phyloP scores from a whole-genome alignment of 2,329 filamentous ascomycete species.

The Penicillium sumatraense region DNA sequence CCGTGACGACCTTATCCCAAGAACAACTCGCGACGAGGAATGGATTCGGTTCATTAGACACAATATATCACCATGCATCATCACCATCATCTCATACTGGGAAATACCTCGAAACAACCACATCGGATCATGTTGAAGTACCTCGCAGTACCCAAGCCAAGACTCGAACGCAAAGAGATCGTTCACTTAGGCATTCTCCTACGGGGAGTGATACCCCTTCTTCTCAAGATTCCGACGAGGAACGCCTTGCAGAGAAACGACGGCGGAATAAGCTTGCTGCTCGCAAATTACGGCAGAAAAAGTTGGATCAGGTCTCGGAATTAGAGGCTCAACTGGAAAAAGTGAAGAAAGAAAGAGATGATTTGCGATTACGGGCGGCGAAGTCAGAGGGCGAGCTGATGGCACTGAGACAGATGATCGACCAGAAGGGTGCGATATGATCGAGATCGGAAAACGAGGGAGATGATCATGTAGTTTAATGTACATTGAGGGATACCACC shows the following conservation, averaged over 20 bases:
- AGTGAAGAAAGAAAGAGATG: constrained; percentile 9
- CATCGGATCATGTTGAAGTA: not conserved
- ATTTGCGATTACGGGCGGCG: constrained; percentile 7
- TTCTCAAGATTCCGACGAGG: constrained; percentile 11
- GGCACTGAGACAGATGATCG: constrained; percentile 10
- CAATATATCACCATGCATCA: not conserved
- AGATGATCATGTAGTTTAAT: not conserved
- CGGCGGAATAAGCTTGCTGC: constrained; percentile 10
- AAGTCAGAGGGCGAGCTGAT: constrained; percentile 11
- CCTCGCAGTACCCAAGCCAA: not conserved
- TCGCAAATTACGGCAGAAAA: constrained; percentile 11
- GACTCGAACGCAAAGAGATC: not conserved
- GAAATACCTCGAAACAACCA: not conserved
- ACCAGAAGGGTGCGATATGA: not conserved
- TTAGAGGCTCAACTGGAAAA: constrained; percentile 9
- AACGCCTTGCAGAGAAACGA: constrained; percentile 8
- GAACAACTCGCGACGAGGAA: not conserved
- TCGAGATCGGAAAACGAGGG: not conserved
- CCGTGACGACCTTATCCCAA: not conserved
- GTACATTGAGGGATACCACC: not conserved
- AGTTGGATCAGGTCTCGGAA: constrained; percentile 8
- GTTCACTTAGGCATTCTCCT: not conserved
- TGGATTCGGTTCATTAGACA: not conserved
- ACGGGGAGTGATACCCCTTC: constrained; percentile 7
- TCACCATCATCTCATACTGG: not conserved